Base-by-base conservation (phyloP, 192 early-diverging fungal genomes). In the Borealophlyctis nickersoniae region DNA sequence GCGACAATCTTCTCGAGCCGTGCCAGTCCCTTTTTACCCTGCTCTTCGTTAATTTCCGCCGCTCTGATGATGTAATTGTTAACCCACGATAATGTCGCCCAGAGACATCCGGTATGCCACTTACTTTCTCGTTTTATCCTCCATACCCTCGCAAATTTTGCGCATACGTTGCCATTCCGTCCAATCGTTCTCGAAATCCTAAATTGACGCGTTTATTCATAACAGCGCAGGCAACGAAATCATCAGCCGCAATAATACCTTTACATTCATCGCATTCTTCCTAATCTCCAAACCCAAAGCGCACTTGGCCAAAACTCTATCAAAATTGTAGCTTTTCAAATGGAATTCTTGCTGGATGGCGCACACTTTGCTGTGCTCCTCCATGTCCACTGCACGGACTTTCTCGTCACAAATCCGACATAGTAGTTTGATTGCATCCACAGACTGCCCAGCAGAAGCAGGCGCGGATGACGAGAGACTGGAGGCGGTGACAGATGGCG, bases 321-420 rank as follows among this genome's bases (percentile, higher is more conserved):
- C 85, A 64, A 69, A 87, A 26, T 72, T 75, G 53, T 66, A 79
- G 39, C 69, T 71, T 39, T 71, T 74, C 24, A 75, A 39, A 52
- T 77, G 68, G 27, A 74, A 62, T 54, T 85, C 90, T 61, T 87
- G 89, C 66, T 83, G 85, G 19, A 88, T 81, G 36, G 81, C 81
- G 69, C 93, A 95, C 19, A 86, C 76, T 50, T 91, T 90, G 4
- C 89, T 87, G 67, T 95, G 93, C 36, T 78, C 78, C 31, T 89
- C 88, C 48, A 94, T 75, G 30, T 82, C 80, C 14, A 75, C 61
- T 1, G 86, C 73, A 33, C 77, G 65, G 23, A 94, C 84, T 45
- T 78, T 77, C 31, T 91, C 89, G 68, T 95, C 93, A 56, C 93
- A 95, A 54, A 95, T 91, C 19, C 93, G 77, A 53, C 93, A 95